Percentiles rank a stretch among this genome's conserved stretches.
Evolutionary conservation across 805 yeast genomes (phyloP).

Genomic region (Soucietia sequanensis): DNA sequence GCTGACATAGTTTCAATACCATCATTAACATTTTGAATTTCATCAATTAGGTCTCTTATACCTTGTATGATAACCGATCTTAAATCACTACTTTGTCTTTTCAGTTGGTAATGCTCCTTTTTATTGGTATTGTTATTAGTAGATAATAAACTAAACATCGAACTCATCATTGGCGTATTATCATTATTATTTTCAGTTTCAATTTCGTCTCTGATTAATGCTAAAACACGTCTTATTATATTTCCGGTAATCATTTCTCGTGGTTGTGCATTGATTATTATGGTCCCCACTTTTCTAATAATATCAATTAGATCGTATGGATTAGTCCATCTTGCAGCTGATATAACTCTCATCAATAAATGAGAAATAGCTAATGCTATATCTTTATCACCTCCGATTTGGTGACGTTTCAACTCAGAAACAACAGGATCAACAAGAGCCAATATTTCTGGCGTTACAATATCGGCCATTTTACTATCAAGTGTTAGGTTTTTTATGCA

Average conservation of each 20-base stretch:
- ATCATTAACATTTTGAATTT: constrained; percentile 83
- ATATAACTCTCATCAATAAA: constrained; percentile 79
- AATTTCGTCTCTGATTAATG: constrained; percentile 82
- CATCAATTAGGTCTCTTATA: constrained; percentile 88
- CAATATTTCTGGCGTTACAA: constrained; percentile 32
- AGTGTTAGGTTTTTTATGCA: too few species aligned
- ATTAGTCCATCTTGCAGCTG: constrained; percentile 84
- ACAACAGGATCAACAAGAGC: constrained; percentile 39
- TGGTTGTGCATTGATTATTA: constrained; percentile 79
- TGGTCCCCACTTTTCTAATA: constrained; percentile 70
- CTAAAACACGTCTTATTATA: constrained; percentile 83
- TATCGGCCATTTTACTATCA: too few species aligned
- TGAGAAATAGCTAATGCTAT: constrained; percentile 89
- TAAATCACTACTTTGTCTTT: constrained; percentile 57
- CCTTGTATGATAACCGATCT: constrained; percentile 89
- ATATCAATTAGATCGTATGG: constrained; percentile 69
- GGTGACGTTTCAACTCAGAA: constrained; percentile 73
- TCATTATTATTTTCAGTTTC: constrained; percentile 45
- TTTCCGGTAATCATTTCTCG: constrained; percentile 88
- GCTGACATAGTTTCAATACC: constrained; percentile 88
- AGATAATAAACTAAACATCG: constrained; percentile 86
- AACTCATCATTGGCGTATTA: constrained; percentile 59
- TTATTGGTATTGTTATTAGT: constrained; percentile 31
- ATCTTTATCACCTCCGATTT: constrained; percentile 73
- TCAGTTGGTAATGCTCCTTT: constrained; percentile 28